These are phyloP conservation scores for Yarrowia sp. DNA, from an alignment of 805 yeast genomes.

Conservation along the genomic window DNA sequence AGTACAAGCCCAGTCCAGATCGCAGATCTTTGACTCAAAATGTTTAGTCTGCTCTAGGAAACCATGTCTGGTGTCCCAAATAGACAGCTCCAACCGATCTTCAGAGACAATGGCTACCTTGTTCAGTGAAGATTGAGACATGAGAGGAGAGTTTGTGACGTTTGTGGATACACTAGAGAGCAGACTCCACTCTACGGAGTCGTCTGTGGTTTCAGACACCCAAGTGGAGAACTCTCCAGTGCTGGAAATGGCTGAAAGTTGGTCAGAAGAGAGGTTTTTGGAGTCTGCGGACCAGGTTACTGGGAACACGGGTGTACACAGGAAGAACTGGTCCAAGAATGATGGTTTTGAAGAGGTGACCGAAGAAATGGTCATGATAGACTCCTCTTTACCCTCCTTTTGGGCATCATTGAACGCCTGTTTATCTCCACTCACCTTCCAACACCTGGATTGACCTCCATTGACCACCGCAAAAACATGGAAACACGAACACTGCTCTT, in stretches of 20 bases:
- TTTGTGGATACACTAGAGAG: constrained; percentile 53
- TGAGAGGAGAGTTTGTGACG: constrained; percentile 54
- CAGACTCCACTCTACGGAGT: constrained; percentile 36
- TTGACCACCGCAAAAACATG: constrained; percentile 14
- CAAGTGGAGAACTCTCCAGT: constrained; percentile 52
- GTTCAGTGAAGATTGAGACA: constrained; percentile 62
- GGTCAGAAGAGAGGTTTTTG: neutral
- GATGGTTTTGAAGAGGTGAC: neutral
- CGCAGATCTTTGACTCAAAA: constrained; percentile 48
- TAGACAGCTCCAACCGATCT: constrained; percentile 50
- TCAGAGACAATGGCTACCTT: constrained; percentile 73
- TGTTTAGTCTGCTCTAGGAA: constrained; percentile 60
- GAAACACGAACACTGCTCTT: constrained; percentile 3
- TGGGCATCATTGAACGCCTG: neutral
- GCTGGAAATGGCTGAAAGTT: constrained; percentile 55
- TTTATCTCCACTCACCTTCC: neutral
- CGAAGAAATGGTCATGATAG: neutral
- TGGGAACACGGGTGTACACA: constrained; percentile 1
- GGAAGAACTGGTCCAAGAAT: neutral
- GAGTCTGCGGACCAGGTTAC: constrained; percentile 1
- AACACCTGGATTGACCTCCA: constrained; percentile 2
- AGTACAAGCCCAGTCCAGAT: constrained; percentile 86
- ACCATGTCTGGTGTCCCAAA: constrained; percentile 77
- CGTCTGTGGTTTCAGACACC: constrained; percentile 41
- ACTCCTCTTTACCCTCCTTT: neutral